Evolutionary conservation across 371 early-diverging fungal species (phyloP), one percentile per base, ranked within the genome.

Genomic region (Phascolomyces articulosus): DNA sequence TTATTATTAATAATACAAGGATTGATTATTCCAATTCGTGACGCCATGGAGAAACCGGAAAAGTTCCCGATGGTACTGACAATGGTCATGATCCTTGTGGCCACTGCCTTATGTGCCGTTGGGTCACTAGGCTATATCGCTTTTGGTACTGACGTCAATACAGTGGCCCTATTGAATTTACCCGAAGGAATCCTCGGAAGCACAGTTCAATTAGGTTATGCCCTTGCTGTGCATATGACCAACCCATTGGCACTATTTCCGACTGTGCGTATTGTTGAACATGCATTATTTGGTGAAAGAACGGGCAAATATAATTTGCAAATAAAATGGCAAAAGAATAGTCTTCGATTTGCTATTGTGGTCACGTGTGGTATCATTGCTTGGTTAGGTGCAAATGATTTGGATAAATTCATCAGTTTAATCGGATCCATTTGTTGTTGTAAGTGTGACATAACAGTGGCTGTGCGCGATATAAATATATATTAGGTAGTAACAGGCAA

Each of bases 241-340:
- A 93, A 94, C 59, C 96, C 95, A 0, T 67, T 97, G 38, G 87
- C 87, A 47, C 77, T 95, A 27, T 97, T 95, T 69, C 96, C 97
- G 2, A 90, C 93, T 15, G 92, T 95, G 65, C 88, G 91, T 60
- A 96, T 97, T 66, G 83, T 93, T 58, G 96, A 96, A 67, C 86
- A 86, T 29, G 85, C 80, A 47, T 68, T 90, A 34, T 87, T 90
- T 71, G 81, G 81, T 15, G 71, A 82, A 34, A 54, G 72, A 23
- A 74, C 80, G 16, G 81, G 76, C 57, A 78, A 75, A 58, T 58
- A 83, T 29, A 78, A 71, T 23, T 55, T 69, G 53, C 65, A 62
- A 15, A 85, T 90, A 59, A 95, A 94, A 74, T 90, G 94, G 93
- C 86, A 93, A 72, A 97, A 97, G 83, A 97, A 97, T 70, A 54